These are phyloP conservation scores for Hypoxylon fuscum DNA, from an alignment of 495 filamentous ascomycete genomes.

Conservation along the genomic window DNA sequence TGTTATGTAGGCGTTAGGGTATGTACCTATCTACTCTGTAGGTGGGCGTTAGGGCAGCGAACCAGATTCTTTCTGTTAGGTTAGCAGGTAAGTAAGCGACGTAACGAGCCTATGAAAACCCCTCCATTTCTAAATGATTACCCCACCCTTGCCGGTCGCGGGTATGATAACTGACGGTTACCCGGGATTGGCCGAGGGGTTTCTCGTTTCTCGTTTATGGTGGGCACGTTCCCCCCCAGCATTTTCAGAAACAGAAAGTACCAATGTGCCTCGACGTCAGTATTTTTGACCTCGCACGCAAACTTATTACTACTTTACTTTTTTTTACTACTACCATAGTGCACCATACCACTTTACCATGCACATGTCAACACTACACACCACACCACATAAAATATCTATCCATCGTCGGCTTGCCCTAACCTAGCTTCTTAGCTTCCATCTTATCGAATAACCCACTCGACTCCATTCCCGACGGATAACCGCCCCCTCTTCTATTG, in stretches of 20 bases:
- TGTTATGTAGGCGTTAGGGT: neutral
- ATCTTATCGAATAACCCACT: neutral
- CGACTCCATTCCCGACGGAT: neutral
- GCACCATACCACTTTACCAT: too few species aligned
- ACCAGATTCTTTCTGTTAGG: too few species aligned
- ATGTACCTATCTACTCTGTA: too few species aligned
- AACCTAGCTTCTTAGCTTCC: slow-evolving; percentile 2
- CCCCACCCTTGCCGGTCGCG: slow-evolving; percentile 9
- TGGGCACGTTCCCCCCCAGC: too few species aligned
- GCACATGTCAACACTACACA: slow-evolving; percentile 22
- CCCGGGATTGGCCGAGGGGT: slow-evolving; percentile 48
- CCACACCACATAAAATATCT: neutral
- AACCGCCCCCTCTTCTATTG: slow-evolving; percentile 2
- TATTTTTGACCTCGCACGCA: slow-evolving; percentile 36
- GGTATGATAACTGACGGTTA: slow-evolving; percentile 16
- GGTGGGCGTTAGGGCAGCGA: neutral
- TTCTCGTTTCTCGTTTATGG: too few species aligned
- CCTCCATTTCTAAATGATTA: slow-evolving; percentile 30
- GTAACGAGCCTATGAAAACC: slow-evolving; percentile 29
- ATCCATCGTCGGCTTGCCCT: slow-evolving; percentile 10
- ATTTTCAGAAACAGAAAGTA: too few species aligned
- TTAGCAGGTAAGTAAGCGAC: too few species aligned
- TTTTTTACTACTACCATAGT: neutral
- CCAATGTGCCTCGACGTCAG: slow-evolving; percentile 40
- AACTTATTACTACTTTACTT: neutral